Conservation (phyloP, 2,329 filamentous ascomycete genomes). For the Leptographium wingfieldii region DNA sequence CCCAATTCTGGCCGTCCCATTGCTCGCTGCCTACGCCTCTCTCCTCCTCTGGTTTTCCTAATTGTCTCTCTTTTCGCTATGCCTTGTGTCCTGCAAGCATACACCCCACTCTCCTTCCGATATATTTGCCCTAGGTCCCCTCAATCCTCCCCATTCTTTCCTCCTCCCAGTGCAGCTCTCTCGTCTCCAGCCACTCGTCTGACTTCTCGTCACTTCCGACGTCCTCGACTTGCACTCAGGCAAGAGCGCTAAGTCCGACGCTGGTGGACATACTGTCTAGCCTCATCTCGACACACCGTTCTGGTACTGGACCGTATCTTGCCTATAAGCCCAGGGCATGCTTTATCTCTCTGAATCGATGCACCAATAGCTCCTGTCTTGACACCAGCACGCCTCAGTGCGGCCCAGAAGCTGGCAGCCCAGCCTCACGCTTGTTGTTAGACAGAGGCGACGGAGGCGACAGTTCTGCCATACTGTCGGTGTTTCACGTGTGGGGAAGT, state of each 20-base stretch:
- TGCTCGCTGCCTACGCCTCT: neutral
- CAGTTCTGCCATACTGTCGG: neutral
- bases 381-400: neutral
- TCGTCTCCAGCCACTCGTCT: neutral
- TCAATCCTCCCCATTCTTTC: neutral
- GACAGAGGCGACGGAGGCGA: neutral
- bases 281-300: neutral
- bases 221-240: neutral
- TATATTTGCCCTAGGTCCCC: neutral
- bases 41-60: neutral
- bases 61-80: neutral
- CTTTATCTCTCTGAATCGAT: neutral
- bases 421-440: neutral
- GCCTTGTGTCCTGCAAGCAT: neutral
- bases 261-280: neutral
- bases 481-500: neutral
- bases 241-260: neutral
- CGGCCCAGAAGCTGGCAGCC: neutral
- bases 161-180: neutral
- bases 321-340: neutral
- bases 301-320: neutral
- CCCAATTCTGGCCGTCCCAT: neutral
- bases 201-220: neutral
- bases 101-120: neutral
- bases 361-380: neutral